Evolutionary conservation across 768 basidiomycete genomes (phyloP), one percentile per base, ranked within the genome.

Genomic region (Zangia roseola): DNA sequence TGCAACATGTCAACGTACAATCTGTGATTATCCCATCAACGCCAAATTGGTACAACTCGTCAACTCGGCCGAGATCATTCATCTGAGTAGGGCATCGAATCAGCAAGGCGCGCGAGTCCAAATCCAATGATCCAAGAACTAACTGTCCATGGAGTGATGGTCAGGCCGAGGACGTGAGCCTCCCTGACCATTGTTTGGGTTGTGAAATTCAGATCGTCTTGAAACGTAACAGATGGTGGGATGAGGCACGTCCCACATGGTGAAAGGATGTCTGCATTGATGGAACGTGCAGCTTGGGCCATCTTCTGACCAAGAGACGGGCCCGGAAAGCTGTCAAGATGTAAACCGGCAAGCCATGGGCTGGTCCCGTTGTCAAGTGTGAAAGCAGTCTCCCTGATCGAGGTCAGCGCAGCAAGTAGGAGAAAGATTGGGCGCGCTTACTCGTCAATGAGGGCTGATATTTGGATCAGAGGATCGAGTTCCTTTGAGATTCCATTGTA

Each of bases 21-120:
- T 91, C 88, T 5, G 87, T 82, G 57, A 91, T 91, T 47, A 91
- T 79, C 0, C 88, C 89, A 62, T 91, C 88, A 0, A 81, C 82
- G 4, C 80, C 79, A 71, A 76, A 78, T 14, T 74, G 73, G 28
- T 83, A 46, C 35, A 91, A 61, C 53, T 82, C 74, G n/a, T 86
- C 80, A 3, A 79, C 76, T 31, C 81, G 70, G 56, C 79, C 82
- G 48, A 86, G 68, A 17, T 74, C 69, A 60, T 90, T 81, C 50
- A 85, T 75, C 85, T 88, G 7, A 50, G 25, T 37, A 31, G 13
- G 19, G 13, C 16, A 36, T 14, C 39, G 10, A 17, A n/a, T 56
- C 43, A 54, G 38, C 9, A 34, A 37, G 17, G 14, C 19, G 34
- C 6, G 17, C 25, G 19, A 35, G 37, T 26, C 13, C 45, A 40